phyloP scores from a whole-genome alignment of 768 basidiomycete genomes.

The Cyclocybe cylindracea region DNA sequence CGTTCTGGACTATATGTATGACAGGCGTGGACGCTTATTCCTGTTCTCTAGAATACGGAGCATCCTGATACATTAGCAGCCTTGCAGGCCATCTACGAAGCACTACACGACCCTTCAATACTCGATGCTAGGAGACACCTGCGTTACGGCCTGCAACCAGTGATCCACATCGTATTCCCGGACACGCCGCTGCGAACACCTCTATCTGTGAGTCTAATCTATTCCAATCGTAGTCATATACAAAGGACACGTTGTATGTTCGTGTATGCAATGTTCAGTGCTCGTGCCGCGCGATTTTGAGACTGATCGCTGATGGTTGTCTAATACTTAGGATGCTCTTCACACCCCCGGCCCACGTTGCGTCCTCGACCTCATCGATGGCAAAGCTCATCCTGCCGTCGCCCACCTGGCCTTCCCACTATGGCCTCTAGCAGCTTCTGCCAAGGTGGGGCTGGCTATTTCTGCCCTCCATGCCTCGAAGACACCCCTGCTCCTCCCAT shows the following conservation, averaged over 20 bases:
- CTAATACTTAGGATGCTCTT: conserved; percentile 2
- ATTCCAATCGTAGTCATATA: no score
- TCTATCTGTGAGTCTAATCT: not conserved
- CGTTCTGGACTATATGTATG: not conserved
- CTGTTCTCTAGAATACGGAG: conserved; percentile 3
- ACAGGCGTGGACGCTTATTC: not conserved
- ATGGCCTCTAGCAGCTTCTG: not conserved
- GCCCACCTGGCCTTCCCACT: no score
- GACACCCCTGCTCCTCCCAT: not conserved
- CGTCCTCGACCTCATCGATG: conserved; percentile 5
- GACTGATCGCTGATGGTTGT: no score
- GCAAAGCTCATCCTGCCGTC: not conserved
- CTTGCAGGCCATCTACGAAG: conserved; percentile 10
- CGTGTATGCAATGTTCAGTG: conserved; percentile 1
- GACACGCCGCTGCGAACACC: conserved; percentile 3
- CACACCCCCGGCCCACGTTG: conserved; percentile 7
- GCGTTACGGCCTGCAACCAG: conserved; percentile 7
- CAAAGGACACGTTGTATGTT: not conserved
- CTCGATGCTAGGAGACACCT: conserved; percentile 13
- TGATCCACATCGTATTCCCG: conserved; percentile 3
- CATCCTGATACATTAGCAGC: conserved; percentile 8
- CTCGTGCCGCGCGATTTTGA: conserved; percentile 1
- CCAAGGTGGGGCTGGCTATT: not conserved
- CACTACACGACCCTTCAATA: conserved; percentile 18
- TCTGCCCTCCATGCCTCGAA: not conserved